Conservation (phyloP, 2,329 filamentous ascomycete species). For the Dactylellina sp. region DNA sequence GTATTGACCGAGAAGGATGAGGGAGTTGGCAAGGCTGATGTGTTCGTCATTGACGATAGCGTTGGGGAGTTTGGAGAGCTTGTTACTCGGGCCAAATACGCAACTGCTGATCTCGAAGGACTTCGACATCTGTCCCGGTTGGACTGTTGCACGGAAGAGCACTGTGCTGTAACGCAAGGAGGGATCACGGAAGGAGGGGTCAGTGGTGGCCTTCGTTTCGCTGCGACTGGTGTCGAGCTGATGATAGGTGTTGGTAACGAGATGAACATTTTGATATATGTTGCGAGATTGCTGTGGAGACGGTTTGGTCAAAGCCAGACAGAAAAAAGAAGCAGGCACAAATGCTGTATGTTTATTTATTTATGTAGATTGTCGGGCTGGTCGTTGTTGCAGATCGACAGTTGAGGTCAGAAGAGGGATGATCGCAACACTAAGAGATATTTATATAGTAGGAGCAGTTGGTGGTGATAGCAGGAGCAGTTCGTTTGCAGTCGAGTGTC, state of each 20-base stretch:
- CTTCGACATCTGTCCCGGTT: slow-evolving; percentile 64
- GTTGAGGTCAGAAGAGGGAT: slow-evolving; percentile 25
- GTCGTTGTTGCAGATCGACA: slow-evolving; percentile 42
- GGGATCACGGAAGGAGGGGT: slow-evolving; percentile 66
- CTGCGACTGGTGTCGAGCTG: slow-evolving; percentile 37
- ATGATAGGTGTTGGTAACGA: slow-evolving; percentile 59
- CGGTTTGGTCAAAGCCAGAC: no score
- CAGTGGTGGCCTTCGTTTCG: slow-evolving; percentile 64
- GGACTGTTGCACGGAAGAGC: slow-evolving; percentile 63
- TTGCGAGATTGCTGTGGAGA: no score
- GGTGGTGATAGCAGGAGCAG: slow-evolving; percentile 41
- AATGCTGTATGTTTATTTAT: no score
- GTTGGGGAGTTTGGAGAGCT: slow-evolving; percentile 56
- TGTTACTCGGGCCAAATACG: slow-evolving; percentile 65
- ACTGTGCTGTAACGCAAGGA: slow-evolving; percentile 65
- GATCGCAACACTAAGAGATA: slow-evolving; percentile 9
- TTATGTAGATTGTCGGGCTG: slow-evolving; percentile 17
- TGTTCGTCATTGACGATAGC: slow-evolving; percentile 54
- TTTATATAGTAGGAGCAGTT: slow-evolving; percentile 7
- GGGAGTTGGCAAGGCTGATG: slow-evolving; percentile 53
- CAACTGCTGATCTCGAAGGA: slow-evolving; percentile 64
- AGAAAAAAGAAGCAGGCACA: no score
- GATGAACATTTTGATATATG: slow-evolving; percentile 59
- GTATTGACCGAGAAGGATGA: slow-evolving; percentile 56
- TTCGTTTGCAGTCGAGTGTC: slow-evolving; percentile 54